phyloP scores from a whole-genome alignment of 129 eudicot species.

The Ambrosia trifida region DNA sequence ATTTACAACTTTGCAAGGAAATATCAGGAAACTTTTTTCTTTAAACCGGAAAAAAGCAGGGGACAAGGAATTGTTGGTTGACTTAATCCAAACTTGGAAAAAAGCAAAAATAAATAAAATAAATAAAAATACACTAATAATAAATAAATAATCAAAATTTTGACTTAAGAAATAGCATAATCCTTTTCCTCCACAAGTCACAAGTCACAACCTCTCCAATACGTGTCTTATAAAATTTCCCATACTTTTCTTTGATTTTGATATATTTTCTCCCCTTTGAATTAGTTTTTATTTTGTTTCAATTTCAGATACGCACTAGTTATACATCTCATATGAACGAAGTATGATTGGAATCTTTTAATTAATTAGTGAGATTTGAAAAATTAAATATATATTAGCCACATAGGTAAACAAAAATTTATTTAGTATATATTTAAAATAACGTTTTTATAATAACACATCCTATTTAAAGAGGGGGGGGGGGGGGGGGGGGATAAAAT shows the following conservation, averaged over 20 bases:
- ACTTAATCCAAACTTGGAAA: background rate
- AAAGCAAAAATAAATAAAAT: too few species aligned
- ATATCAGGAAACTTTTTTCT: too few species aligned
- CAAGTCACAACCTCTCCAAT: constrained; percentile 37
- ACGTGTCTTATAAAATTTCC: constrained; percentile 1
- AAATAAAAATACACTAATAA: too few species aligned
- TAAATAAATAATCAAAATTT: constrained; percentile 15
- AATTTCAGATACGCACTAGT: too few species aligned
- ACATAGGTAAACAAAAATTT: background rate
- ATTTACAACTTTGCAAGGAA: too few species aligned
- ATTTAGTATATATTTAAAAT: background rate
- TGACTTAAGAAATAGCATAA: constrained; percentile 24
- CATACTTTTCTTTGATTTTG: background rate
- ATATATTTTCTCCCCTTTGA: background rate
- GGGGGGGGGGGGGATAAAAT: too few species aligned
- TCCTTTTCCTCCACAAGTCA: constrained; percentile 16
- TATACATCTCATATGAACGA: background rate
- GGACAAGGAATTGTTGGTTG: constrained; percentile 10
- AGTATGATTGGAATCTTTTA: background rate
- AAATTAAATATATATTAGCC: background rate
- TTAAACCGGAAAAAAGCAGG: background rate
- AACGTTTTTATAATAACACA: too few species aligned
- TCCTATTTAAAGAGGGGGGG: too few species aligned
- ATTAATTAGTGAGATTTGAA: background rate
- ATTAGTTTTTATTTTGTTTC: background rate